Base-by-base conservation (phyloP, 129 eudicot genomes). In the Cynara cardunculus region DNA sequence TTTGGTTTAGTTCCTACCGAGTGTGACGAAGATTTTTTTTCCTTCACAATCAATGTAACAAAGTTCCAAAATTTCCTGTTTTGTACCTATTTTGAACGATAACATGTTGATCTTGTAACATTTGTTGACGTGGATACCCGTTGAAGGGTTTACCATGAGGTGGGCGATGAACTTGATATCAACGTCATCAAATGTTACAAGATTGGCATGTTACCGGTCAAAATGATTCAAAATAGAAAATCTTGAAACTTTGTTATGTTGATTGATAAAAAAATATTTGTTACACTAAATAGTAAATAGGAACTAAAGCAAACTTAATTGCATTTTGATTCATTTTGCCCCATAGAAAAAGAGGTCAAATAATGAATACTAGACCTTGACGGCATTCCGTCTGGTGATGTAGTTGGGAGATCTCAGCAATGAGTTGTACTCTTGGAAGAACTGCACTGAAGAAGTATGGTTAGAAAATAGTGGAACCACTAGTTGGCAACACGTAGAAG, bases 371-470 rank as follows among this genome's bases (percentile, higher is more conserved):
- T 73, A 64, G 31, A 91, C 98, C 97, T 85, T 94, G 76, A 94
- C 80, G 68, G 95, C 95, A 78, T 91, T 89, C 84, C 98, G 73
- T 84, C 93, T 84, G 21, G 95, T 91, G 74, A 91, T 89, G 78
- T 94, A 94, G 69, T 84, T 87, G 39, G 90, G 59, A 68, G 97
- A 94, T 80, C 90, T 87, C 84, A 94, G 89, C 82, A 91, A 84
- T 39, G 88, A 66, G 46, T 84, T 84, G 84, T 84, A 84, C 32
- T 80, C 87, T 13, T 67, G 86, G 76, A 94, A 91, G 82, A 94
- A 94, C 98, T 91, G 79, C 61, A 70, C 37, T 71, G 39, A 75
- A 69, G 26, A 81, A 10, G 19, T 32, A 67, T 18, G 32, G n/a
- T 70, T 49, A 65, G 14, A 26, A 41, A 16, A 16, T 21, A 56